Evolutionary conservation across 2,329 filamentous ascomycete species (phyloP), one percentile per base, ranked within the genome.

Genomic region (Chaetomium strumarium): DNA sequence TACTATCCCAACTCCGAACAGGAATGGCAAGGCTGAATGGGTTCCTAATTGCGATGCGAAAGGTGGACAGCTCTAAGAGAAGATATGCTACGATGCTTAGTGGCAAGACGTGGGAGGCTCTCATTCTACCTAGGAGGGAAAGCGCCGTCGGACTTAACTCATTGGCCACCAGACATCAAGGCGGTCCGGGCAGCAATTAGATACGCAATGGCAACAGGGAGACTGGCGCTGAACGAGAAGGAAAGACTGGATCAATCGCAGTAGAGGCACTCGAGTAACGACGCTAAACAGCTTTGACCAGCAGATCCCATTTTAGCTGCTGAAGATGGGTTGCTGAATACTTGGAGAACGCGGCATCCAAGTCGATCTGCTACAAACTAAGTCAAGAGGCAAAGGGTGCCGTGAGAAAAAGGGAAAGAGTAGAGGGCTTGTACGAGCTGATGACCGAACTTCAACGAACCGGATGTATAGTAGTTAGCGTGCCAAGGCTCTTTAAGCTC

Each of bases 41-140:
- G n/a, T n/a, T 48, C 49, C 30, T 46, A 49, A 5, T 17, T 49
- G 10, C 51, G 51, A 41, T 53, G 40, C 38, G 30, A 34, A 20
- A 53, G 40, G 29, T 53, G 40, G 51, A 53, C 46, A 45, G 46
- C 51, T 3, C 8, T 53, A n/a, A 54, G 45, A 16, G 42, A 49
- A 19, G 41, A 34, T 13, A 46, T 53, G 41, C 36, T 53, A 16
- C 46, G 30, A 44, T 50, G 19, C 14, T 24, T 40, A 44, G 10
- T 4, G 31, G 11, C 24, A 47, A 38, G 36, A 43, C 37, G 49
- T 41, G 37, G 36, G 16, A 52, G 43, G 16, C 53, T n/a, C n/a
- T n/a, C n/a, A n/a, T n/a, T n/a, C n/a, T n/a, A n/a, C n/a, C n/a
- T n/a, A n/a, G n/a, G n/a, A n/a, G n/a, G n/a, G n/a, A n/a, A n/a